A percentile compares a stretch with the other conserved stretches of the same genome.
These are phyloP conservation scores for Podaxis carcinomalis DNA, from an alignment of 768 basidiomycete species.

Conservation along the genomic window DNA sequence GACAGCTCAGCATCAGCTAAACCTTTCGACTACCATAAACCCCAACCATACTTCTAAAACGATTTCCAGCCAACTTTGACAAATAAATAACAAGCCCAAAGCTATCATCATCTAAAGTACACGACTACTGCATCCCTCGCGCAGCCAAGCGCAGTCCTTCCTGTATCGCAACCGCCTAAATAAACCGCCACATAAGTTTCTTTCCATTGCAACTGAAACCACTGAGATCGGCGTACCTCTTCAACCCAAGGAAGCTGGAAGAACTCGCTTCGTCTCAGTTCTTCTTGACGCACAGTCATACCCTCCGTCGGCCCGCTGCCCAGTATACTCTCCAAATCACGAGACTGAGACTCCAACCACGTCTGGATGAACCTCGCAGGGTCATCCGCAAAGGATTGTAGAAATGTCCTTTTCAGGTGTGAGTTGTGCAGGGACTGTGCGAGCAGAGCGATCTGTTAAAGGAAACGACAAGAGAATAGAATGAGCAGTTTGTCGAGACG, in stretches of 20 bases:
- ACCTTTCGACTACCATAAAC: neutral
- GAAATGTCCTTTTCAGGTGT: constrained; percentile 81
- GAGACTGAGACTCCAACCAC: constrained; percentile 89
- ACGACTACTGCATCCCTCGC: constrained; percentile 31
- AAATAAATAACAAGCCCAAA: neutral
- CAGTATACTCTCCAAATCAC: constrained; percentile 86
- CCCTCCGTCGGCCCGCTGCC: constrained; percentile 83
- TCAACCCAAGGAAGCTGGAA: constrained; percentile 93
- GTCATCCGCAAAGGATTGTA: constrained; percentile 75
- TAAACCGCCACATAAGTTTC: constrained; percentile 2
- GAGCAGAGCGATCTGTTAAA: constrained; percentile 66
- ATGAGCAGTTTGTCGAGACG: neutral
- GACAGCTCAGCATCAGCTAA: neutral
- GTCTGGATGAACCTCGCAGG: constrained; percentile 81
- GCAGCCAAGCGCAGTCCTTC: constrained; percentile 72
- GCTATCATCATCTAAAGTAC: neutral
- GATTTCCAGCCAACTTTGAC: no score
- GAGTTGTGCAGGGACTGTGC: constrained; percentile 86
- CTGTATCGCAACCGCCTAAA: constrained; percentile 69
- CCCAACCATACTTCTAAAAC: neutral
- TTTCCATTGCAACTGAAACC: neutral
- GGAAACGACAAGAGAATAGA: neutral
- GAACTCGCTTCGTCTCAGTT: constrained; percentile 84
- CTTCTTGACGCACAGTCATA: constrained; percentile 78
- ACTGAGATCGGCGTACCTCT: constrained; percentile 33